Evolutionary conservation across 306 rosid genomes (phyloP).

Genomic region (Clitoria ternatea): DNA sequence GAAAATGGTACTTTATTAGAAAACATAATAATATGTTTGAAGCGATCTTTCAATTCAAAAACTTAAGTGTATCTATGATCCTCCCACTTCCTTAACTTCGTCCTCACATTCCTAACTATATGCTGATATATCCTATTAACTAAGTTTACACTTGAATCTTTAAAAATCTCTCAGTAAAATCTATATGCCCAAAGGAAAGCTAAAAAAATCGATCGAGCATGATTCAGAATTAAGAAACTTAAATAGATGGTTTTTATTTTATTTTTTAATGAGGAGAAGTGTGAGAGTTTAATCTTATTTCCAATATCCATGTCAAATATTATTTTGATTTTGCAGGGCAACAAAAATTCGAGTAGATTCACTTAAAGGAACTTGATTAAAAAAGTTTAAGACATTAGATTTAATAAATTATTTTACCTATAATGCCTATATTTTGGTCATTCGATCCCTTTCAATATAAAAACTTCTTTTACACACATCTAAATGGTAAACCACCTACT

Average conservation of each 20-base stretch:
- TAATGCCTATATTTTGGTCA: background rate
- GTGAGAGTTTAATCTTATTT: no score
- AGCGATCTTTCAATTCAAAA: background rate
- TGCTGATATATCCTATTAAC: background rate
- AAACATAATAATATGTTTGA: background rate
- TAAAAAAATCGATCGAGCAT: no score
- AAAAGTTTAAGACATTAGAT: background rate
- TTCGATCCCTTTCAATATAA: background rate
- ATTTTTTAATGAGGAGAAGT: no score
- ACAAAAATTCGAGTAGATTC: no score
- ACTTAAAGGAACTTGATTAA: no score
- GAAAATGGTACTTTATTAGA: no score
- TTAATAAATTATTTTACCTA: background rate
- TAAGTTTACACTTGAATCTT: background rate
- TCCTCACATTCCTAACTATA: background rate
- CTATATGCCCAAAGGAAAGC: no score
- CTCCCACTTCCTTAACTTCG: background rate
- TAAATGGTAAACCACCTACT: background rate
- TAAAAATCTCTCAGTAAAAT: no score
- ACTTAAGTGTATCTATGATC: background rate
- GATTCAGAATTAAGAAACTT: no score
- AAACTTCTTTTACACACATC: background rate
- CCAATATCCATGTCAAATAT: no score
- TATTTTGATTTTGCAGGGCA: no score
- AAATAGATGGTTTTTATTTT: no score